Evolutionary conservation across 345 rosid species (phyloP), one percentile per base, ranked within the genome.

Genomic region (Mangifera indica): DNA sequence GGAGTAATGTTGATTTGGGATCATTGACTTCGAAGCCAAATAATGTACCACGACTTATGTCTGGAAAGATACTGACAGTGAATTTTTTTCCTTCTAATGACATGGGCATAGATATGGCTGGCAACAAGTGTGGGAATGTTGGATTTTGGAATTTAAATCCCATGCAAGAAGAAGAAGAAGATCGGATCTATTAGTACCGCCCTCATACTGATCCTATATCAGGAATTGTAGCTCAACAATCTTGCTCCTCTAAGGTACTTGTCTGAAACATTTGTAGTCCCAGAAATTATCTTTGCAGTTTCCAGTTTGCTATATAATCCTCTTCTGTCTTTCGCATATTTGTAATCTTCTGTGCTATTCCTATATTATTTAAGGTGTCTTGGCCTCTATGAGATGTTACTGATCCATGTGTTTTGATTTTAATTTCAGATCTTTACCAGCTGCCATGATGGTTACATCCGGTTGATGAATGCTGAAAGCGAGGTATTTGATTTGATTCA

Each of bases 401-500:
- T n/a, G n/a, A n/a, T n/a, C n/a, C n/a, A 37, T 0, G 8, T 51
- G 46, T 51, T 20, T 75, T 75, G 54, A 40, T 51, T 60, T 68
- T 64, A 44, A 58, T 29, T 81, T 74, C 82, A 94, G 95, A 81
- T 89, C 51, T 76, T 80, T 65, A 89, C 87, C 42, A 81, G 97
- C 78, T 78, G 92, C 80, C 86, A 92, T 67, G 86, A 87, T 79
- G 98, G 97, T 44, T 81, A 84, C 24, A 63, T 94, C 46, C 85
- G 95, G 37, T 7, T 87, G 68, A 87, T 94, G 93, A 89, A 92
- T 86, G 88, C 67, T n/a, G 95, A 89, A 72, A 92, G 84, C 78
- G 87, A 79, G 74, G 83, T 84, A 59, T 94, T 92, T 70, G 84
- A 92, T 86, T 72, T 88, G 58, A 77, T 89, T 57, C 80, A 89